phyloP scores from a whole-genome alignment of 2,329 filamentous ascomycete genomes.

The Cercospora sesami region DNA sequence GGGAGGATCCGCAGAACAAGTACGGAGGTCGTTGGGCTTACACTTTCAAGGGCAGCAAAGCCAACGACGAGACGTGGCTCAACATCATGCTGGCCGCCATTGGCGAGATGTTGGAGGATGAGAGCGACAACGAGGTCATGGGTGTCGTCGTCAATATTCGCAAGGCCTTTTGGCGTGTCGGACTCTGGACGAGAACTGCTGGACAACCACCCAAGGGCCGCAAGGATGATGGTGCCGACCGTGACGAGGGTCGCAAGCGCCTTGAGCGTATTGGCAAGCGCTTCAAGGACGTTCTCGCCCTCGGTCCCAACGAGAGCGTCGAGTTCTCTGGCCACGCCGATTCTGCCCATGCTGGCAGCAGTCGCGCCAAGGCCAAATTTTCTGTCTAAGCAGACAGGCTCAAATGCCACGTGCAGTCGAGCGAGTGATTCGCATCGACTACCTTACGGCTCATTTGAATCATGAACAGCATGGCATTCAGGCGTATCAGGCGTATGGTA shows the following conservation, averaged over 20 bases:
- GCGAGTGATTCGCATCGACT: slow-evolving; percentile 11
- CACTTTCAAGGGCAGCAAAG: slow-evolving; percentile 91
- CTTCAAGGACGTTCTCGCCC: slow-evolving; percentile 89
- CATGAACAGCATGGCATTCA: slow-evolving; percentile 25
- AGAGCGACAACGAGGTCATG: slow-evolving; percentile 96
- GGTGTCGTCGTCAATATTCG: slow-evolving; percentile 98
- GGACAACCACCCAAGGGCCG: slow-evolving; percentile 78
- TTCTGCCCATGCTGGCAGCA: slow-evolving; percentile 87
- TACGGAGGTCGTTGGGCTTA: slow-evolving; percentile 99
- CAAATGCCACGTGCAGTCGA: slow-evolving; percentile 2
- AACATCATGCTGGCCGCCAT: slow-evolving; percentile 96
- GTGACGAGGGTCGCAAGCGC: slow-evolving; percentile 80
- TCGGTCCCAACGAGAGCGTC: slow-evolving; percentile 73
- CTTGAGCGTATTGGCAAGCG: slow-evolving; percentile 79
- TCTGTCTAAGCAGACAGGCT: slow-evolving; percentile 59
- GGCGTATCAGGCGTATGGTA: slow-evolving; percentile 27
- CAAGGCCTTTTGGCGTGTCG: slow-evolving; percentile 96
- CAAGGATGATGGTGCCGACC: slow-evolving; percentile 39
- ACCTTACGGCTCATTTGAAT: slow-evolving; percentile 15
- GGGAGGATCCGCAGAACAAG: slow-evolving; percentile 98
- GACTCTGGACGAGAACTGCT: slow-evolving; percentile 93
- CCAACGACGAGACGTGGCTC: slow-evolving; percentile 97
- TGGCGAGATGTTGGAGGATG: slow-evolving; percentile 93
- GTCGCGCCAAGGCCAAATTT: slow-evolving; percentile 93
- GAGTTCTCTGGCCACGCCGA: slow-evolving; percentile 98